Evolutionary conservation across 805 yeast genomes (phyloP).

Genomic region (Candida endomychidarum): DNA sequence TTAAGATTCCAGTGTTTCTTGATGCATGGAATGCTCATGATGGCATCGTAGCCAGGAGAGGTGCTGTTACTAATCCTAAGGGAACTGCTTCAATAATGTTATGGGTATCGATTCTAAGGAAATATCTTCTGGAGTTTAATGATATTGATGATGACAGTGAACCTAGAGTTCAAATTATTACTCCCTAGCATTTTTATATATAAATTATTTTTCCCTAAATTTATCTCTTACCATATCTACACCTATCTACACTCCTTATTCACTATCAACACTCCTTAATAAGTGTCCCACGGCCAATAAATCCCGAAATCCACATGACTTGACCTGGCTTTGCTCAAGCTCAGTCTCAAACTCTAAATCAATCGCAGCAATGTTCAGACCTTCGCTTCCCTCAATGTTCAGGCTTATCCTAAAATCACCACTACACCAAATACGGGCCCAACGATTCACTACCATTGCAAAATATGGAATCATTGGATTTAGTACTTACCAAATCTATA

Average conservation of each 20-base stretch:
- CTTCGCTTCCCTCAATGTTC: no score
- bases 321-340: neutral
- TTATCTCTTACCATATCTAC: no score
- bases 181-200: no score
- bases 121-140: constrained; percentile 16
- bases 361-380: constrained; percentile 5
- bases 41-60: constrained; percentile 78
- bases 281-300: no score
- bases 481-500: constrained; percentile 10
- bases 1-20: constrained; percentile 70
- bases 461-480: constrained; percentile 10
- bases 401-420: constrained; percentile 1
- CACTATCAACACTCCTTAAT: no score
- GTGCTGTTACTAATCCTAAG: constrained; percentile 48
- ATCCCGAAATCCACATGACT: no score
- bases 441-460: neutral
- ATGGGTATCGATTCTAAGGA: constrained; percentile 45
- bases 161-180: no score
- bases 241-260: no score
- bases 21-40: constrained; percentile 82
- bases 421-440: neutral
- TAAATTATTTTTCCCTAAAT: no score
- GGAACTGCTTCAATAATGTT: constrained; percentile 54
- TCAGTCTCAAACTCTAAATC: no score
- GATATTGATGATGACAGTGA: neutral